Percentiles rank a stretch among this genome's conserved stretches.
Conservation (phyloP, 352 stramenopile genomes). For the Poterioochromonas sp. region DNA sequence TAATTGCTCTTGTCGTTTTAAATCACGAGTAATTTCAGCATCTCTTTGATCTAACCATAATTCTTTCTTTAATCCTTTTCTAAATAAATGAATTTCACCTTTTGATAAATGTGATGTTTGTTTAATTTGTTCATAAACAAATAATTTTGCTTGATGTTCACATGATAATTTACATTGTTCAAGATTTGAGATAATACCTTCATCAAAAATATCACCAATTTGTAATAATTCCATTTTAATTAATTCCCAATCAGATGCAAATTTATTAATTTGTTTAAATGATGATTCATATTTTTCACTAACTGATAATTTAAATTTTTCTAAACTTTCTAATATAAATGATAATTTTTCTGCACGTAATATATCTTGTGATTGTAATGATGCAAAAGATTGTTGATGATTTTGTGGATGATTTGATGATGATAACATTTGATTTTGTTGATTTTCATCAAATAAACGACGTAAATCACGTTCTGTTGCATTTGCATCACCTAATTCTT, state of each 20-base stretch:
- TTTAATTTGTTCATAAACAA: conserved; percentile 8
- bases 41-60: neutral
- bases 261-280: conserved; percentile 3
- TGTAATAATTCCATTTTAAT: conserved; percentile 5
- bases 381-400: neutral
- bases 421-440: neutral
- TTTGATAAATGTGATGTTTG: neutral
- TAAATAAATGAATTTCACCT: neutral
- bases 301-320: neutral
- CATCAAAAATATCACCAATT: conserved; percentile 11
- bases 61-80: neutral
- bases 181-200: neutral
- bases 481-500: conserved; percentile 10
- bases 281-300: neutral
- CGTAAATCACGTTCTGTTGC: conserved; percentile 18
- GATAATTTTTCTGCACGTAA: conserved; percentile 21
- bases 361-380: neutral
- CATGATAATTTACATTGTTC: neutral
- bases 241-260: conserved; percentile 3
- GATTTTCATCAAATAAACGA: conserved; percentile 4
- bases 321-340: conserved; percentile 11
- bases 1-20: neutral
- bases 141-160: conserved; percentile 5
- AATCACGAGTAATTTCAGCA: neutral
- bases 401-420: neutral